Base-by-base conservation (phyloP, 2,329 filamentous ascomycete species). In the Botryotinia narcissicola region DNA sequence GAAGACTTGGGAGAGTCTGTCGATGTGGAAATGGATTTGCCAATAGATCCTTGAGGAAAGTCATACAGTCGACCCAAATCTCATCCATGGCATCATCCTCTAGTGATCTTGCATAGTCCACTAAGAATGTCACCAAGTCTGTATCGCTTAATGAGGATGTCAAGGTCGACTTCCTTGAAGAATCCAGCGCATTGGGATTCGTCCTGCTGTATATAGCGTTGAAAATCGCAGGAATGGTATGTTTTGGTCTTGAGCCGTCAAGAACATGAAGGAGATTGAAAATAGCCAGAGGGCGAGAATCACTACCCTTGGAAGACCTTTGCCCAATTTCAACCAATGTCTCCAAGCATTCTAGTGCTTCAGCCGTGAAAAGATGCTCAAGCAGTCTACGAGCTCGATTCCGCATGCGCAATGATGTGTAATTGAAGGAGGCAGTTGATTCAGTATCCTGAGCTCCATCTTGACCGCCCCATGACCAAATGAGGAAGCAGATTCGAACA, bases 71-170 rank as follows among this genome's bases (percentile, higher is more conserved):
- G 59, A 91, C 87, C 96, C 96, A 99, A 67, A 99, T 97, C 82
- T 99, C 96, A 79, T 99, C 96, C 88, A 98, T 95, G 25, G 96
- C 93, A 84, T 99, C 96, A 79, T 99, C 96, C 80, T 99, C 96
- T 20, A 98, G 86, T 0, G 95, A 96, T 44, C 89, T 89, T 0
- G 94, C 92, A 82, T 99, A 99, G 75, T 96, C 93, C 12, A 97
- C 93, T 62, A 98, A 83, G 81, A 99, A 99, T 14, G 92, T 89
- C 14, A 95, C 93, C 18, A 99, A 85, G 79, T 98, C 95, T 0
- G 89, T 88, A 79, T 98, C 94, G 71, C 90, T 90, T 16, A 99
- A 84, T 66, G 93, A 91, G 29, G 96, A 93, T 0, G 95, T 97
- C 81, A 98, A 85, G 2, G 93, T 97, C 25, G 95, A 98, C 81